Conservation (phyloP, 345 rosid genomes). For the Eucalyptus dawsonii region DNA sequence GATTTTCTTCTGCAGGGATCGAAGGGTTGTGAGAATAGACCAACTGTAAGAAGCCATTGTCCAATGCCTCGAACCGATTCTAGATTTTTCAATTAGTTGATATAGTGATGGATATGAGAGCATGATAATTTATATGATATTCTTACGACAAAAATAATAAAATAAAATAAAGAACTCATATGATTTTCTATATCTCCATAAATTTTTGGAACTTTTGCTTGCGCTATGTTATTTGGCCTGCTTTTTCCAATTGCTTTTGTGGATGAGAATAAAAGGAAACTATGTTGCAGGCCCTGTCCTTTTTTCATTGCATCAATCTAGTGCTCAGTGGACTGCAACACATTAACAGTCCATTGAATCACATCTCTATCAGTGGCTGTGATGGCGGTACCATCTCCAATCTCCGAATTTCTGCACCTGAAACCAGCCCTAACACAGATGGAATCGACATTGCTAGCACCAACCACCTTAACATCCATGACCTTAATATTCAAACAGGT, state of each 20-base stretch:
- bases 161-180: background rate
- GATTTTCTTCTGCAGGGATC: background rate
- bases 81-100: background rate
- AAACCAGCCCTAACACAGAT: slow-evolving; percentile 32
- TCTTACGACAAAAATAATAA: background rate
- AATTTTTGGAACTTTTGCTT: background rate
- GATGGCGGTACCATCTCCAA: slow-evolving; percentile 3
- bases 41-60: background rate
- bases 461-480: background rate
- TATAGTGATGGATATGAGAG: background rate
- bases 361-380: background rate
- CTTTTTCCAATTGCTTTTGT: background rate
- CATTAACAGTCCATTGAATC: slow-evolving; percentile 10
- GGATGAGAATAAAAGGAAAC: background rate
- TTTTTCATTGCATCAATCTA: slow-evolving; percentile 6
- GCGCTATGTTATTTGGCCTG: background rate
- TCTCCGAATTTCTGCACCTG: slow-evolving; percentile 19
- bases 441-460: slow-evolving; percentile 21
- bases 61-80: background rate
- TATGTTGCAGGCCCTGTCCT: background rate
- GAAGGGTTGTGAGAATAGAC: background rate
- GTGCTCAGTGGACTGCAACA: slow-evolving; percentile 5
- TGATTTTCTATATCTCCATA: background rate
- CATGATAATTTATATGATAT: background rate
- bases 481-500: slow-evolving; percentile 25